Evolutionary conservation across 768 basidiomycete species (phyloP), one percentile per base, ranked within the genome.

Genomic region (Hydnomerulius pinastri): DNA sequence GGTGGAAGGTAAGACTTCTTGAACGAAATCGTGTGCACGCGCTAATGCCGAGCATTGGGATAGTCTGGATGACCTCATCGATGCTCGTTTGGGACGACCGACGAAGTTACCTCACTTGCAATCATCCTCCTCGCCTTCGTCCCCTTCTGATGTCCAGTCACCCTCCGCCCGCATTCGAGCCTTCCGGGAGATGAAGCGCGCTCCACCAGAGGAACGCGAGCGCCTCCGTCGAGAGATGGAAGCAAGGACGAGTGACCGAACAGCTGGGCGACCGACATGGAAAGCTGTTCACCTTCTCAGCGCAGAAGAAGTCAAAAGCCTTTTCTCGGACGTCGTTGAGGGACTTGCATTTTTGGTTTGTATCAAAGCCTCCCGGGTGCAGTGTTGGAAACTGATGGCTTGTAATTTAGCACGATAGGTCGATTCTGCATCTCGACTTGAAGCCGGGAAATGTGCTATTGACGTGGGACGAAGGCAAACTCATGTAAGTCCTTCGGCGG

Each of bases 361-460:
- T 68, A 24, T 17, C 18, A 20, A 18, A 41, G 37, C 21, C 32
- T 18, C 10, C 10, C 12, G 4, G 8, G 39, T n/a, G 37, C 44
- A 25, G 28, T 38, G 23, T n/a, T n/a, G n/a, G 24, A 52, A 28
- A 24, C 44, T 57, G 41, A 59, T 51, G 18, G 48, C 10, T 48
- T 20, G 23, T 21, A 41, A 4, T 28, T 60, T 11, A 92, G 90
- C 91, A 93, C 56, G 79, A 83, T 57, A 85, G 79, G 60, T 86
- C 90, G 1, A 95, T 98, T 43, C 66, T 98, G 20, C 95, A 98
- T 64, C 80, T 97, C 3, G 95, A 98, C 64, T 71, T 98, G 55
- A 98, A 97, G 68, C 92, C 93, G 9, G 92, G 91, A 6, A 97
- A 98, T 62, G 92, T 98, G 4, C 73, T 98, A 20, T 67, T 98